Base-by-base conservation (phyloP, 129 eudicot species). In the Rutidosis leptorrhynchoides region DNA sequence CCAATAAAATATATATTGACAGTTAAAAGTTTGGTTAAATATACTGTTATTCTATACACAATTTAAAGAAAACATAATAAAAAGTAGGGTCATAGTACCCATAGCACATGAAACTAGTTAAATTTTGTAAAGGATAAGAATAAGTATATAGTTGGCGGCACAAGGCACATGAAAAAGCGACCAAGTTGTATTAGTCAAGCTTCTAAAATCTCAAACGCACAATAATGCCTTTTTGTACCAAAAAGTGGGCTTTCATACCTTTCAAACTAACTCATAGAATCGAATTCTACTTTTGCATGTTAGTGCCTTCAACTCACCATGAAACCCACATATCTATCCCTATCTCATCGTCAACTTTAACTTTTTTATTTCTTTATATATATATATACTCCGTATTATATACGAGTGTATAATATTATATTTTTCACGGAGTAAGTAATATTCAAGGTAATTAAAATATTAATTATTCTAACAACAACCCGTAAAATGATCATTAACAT, bases 161-260 rank as follows among this genome's bases (percentile, higher is more conserved):
- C 55, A 54, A 53, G 56, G 24, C 55, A 69, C 65, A 40, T 69
- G 65, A 19, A 56, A 69, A 49, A 30, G 45, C 0, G 26, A 55
- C 54, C 35, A 27, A 65, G 58, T 45, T 27, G 70, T 52, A 26
- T 10, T 25, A 52, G 72, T 67, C 61, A 67, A 20, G 72, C 60
- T 67, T 49, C 32, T 29, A 20, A 67, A 51, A 46, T 52, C 45
- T 19, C 59, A 66, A 49, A 66, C 60, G 20, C 17, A 9, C 28
- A 19, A 62, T 62, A 19, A 62, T 62, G 67, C 49, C 51, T 62
- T 65, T 59, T 19, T 30, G 28, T 52, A 52, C 32, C 52, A 7
- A 52, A 57, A 69, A 69, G 57, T 3, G 5, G 28, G 77, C 24
- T 72, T 62, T 72, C 77, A 72, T 72, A 72, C 77, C 52, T 49